Evolutionary conservation across 108 stramenopile species (phyloP).

Genomic region (Mediolabrus comicus): DNA sequence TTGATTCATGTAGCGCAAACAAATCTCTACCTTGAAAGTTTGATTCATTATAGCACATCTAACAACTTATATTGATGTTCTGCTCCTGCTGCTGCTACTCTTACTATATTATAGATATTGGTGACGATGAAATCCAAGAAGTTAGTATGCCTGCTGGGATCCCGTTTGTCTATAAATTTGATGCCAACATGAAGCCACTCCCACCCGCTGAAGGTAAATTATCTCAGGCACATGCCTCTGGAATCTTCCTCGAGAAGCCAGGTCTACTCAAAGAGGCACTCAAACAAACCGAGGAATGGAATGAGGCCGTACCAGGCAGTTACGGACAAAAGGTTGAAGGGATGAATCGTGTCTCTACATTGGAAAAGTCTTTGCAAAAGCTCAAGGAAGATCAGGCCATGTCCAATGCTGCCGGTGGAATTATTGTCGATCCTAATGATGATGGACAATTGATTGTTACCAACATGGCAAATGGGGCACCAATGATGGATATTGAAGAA

Average conservation of each 20-base stretch:
- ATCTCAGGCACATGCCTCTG: slow-evolving; percentile 51
- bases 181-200: slow-evolving; percentile 51
- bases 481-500: slow-evolving; percentile 15
- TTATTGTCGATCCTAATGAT: slow-evolving; percentile 31
- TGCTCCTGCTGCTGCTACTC: neutral
- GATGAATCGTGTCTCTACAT: slow-evolving; percentile 20
- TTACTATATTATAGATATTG: slow-evolving; percentile 14
- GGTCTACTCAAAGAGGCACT: slow-evolving; percentile 60
- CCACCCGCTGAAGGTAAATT: slow-evolving; percentile 38
- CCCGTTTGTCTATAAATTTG: slow-evolving; percentile 79
- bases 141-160: slow-evolving; percentile 72
- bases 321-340: slow-evolving; percentile 13
- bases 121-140: slow-evolving; percentile 58
- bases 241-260: slow-evolving; percentile 61
- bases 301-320: slow-evolving; percentile 29
- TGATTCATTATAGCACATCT: too few relatives aligned
- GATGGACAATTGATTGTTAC: slow-evolving; percentile 36
- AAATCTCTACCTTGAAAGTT: too few relatives aligned
- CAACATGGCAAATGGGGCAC: slow-evolving; percentile 7
- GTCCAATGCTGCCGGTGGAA: neutral
- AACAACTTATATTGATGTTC: too few relatives aligned
- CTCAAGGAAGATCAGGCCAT: slow-evolving; percentile 44
- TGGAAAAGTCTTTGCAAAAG: slow-evolving; percentile 41
- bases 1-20: too few relatives aligned
- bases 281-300: slow-evolving; percentile 34